phyloP scores from a whole-genome alignment of 1,139 yeast genomes.

The Lipomyces yarrowii region DNA sequence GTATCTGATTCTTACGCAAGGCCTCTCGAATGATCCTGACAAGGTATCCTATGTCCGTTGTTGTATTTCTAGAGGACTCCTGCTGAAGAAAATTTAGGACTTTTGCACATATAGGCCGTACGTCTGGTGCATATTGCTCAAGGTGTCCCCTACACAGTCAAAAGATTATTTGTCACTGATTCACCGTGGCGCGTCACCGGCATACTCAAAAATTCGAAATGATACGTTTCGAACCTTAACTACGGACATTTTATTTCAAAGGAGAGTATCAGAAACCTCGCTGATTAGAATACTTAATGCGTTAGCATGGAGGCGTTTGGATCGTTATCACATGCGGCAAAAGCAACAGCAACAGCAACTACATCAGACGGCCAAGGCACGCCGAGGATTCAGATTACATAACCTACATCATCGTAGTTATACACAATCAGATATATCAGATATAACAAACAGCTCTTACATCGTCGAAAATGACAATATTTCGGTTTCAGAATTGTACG shows the following conservation, averaged over 20 bases:
- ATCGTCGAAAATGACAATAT: slow-evolving; percentile 6
- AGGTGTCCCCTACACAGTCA: slow-evolving; percentile 59
- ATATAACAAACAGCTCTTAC: not conserved
- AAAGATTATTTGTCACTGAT: slow-evolving; percentile 59
- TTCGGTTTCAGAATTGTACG: slow-evolving; percentile 54
- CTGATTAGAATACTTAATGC: slow-evolving; percentile 71
- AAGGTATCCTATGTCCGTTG: slow-evolving; percentile 7
- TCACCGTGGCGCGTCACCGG: slow-evolving; percentile 56
- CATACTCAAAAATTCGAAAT: slow-evolving; percentile 73
- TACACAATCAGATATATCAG: not conserved
- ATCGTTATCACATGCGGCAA: slow-evolving; percentile 16
- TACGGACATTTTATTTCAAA: slow-evolving; percentile 68
- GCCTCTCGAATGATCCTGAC: slow-evolving; percentile 48
- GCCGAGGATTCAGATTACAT: slow-evolving; percentile 8
- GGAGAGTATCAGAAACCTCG: slow-evolving; percentile 67
- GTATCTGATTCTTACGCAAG: slow-evolving; percentile 77
- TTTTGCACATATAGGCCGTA: slow-evolving; percentile 69
- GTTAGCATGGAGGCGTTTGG: slow-evolving; percentile 58
- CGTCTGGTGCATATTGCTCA: slow-evolving; percentile 79
- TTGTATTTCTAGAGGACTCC: not conserved
- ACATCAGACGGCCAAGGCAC: not conserved
- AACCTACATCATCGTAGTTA: not conserved
- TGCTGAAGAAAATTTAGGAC: slow-evolving; percentile 34
- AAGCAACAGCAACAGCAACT: slow-evolving; percentile 8
- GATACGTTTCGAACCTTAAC: slow-evolving; percentile 87